Evolutionary conservation across 164 flowering plant genomes (phyloP).

Genomic region (Chimonanthus praecox): DNA sequence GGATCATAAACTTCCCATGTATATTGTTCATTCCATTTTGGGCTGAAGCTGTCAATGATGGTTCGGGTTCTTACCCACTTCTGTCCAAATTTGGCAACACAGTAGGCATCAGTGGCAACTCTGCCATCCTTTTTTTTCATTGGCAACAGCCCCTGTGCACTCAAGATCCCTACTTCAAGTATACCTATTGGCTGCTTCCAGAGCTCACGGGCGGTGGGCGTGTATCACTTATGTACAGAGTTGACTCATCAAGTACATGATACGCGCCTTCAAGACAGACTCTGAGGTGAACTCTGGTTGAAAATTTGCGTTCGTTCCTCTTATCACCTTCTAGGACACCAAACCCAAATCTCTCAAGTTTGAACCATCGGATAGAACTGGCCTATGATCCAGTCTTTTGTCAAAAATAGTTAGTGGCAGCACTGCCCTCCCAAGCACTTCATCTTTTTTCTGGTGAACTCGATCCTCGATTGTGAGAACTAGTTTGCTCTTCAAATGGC

Average conservation of each 20-base stretch:
- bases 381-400: constrained; percentile 64
- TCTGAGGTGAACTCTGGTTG: constrained; percentile 69
- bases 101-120: constrained; percentile 66
- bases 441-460: constrained; percentile 45
- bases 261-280: constrained; percentile 81
- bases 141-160: constrained; percentile 67
- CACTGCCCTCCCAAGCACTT: constrained; percentile 37
- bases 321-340: constrained; percentile 58
- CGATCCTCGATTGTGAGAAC: constrained; percentile 52
- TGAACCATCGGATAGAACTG: constrained; percentile 76
- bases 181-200: constrained; percentile 77
- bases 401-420: constrained; percentile 49
- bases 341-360: constrained; percentile 67
- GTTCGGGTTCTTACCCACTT: constrained; percentile 72
- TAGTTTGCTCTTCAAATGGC: constrained; percentile 71
- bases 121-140: constrained; percentile 62
- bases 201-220: constrained; percentile 72
- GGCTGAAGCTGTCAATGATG: constrained; percentile 35
- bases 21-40: constrained; percentile 59
- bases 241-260: constrained; percentile 78
- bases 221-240: constrained; percentile 67
- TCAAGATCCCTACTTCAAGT: constrained; percentile 69
- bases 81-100: constrained; percentile 78
- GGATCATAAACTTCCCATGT: constrained; percentile 67
- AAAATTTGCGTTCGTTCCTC: constrained; percentile 58